Percentiles rank a stretch among this genome's conserved stretches.
Evolutionary conservation across 1,139 yeast genomes (phyloP).

Genomic region (Arxiozyma bovina): DNA sequence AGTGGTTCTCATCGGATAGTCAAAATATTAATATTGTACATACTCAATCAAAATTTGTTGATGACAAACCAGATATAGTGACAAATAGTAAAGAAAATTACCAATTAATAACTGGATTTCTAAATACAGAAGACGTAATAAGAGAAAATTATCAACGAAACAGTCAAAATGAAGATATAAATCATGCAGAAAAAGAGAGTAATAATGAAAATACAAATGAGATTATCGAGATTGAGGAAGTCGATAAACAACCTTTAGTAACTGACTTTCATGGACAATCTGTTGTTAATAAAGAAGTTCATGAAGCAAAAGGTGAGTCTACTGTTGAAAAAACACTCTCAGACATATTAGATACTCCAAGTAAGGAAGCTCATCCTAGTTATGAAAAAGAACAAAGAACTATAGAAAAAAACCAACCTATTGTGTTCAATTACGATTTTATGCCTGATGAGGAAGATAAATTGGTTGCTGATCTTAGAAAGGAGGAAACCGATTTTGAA

Average conservation of each 20-base stretch:
- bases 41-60: slow-evolving; percentile 5
- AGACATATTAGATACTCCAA: background rate
- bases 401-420: slow-evolving; percentile 10
- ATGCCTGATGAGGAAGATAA: slow-evolving; percentile 72
- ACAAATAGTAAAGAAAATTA: slow-evolving; percentile 7
- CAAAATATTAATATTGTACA: background rate
- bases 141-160: background rate
- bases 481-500: slow-evolving; percentile 67
- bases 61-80: slow-evolving; percentile 3
- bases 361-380: background rate
- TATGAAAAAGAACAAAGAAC: background rate
- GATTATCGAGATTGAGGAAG: background rate
- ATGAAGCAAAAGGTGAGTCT: background rate
- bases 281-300: background rate
- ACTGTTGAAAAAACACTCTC: background rate
- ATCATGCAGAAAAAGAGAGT: background rate
- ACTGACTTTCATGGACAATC: background rate
- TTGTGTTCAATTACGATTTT: slow-evolving; percentile 49
- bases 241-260: background rate
- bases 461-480: slow-evolving; percentile 48
- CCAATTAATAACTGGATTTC: slow-evolving; percentile 13
- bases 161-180: background rate
- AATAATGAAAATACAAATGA: background rate
- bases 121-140: slow-evolving; percentile 7
- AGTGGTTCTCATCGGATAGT: slow-evolving; percentile 15